A percentile compares a stretch with the other conserved stretches of the same genome.
Evolutionary conservation across 2,329 filamentous ascomycete genomes (phyloP).

Genomic region (Malbranchea zuffiana): DNA sequence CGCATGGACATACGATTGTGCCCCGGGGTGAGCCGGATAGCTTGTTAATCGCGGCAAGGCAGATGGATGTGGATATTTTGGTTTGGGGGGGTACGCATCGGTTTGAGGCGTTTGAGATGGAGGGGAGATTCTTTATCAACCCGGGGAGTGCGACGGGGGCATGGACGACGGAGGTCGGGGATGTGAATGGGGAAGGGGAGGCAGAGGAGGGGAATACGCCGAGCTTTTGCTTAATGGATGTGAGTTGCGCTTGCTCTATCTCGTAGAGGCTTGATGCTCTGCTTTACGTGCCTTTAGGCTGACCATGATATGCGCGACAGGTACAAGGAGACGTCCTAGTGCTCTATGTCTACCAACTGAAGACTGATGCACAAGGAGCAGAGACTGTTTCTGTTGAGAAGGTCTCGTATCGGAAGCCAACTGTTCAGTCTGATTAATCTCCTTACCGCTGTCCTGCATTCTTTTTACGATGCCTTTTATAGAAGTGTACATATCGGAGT

Average conservation of each 20-base stretch:
- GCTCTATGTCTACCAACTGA: conserved; percentile 83
- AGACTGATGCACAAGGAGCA: conserved; percentile 63
- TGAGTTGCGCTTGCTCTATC: conserved; percentile 44
- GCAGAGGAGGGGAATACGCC: conserved; percentile 72
- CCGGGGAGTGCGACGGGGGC: conserved; percentile 58
- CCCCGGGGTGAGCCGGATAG: conserved; percentile 55
- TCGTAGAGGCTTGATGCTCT: not conserved
- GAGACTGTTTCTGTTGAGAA: conserved; percentile 78
- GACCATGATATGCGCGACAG: no score
- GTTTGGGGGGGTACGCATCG: conserved; percentile 60
- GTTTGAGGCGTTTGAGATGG: conserved; percentile 61
- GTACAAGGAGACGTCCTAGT: conserved; percentile 94
- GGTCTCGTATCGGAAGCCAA: conserved; percentile 72
- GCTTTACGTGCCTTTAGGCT: conserved; percentile 7
- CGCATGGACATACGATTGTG: conserved; percentile 60
- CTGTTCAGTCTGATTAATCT: conserved; percentile 40
- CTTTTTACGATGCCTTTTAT: not conserved
- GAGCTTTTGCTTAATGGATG: conserved; percentile 96
- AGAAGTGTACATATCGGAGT: conserved; percentile 23
- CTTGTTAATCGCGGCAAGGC: conserved; percentile 54
- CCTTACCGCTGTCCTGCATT: not conserved
- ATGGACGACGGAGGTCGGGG: conserved; percentile 50
- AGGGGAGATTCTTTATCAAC: conserved; percentile 62
- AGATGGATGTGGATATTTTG: conserved; percentile 61
- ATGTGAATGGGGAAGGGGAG: no score